phyloP scores from a whole-genome alignment of 2,329 filamentous ascomycete genomes.

The Chrysoporthe cubensis region DNA sequence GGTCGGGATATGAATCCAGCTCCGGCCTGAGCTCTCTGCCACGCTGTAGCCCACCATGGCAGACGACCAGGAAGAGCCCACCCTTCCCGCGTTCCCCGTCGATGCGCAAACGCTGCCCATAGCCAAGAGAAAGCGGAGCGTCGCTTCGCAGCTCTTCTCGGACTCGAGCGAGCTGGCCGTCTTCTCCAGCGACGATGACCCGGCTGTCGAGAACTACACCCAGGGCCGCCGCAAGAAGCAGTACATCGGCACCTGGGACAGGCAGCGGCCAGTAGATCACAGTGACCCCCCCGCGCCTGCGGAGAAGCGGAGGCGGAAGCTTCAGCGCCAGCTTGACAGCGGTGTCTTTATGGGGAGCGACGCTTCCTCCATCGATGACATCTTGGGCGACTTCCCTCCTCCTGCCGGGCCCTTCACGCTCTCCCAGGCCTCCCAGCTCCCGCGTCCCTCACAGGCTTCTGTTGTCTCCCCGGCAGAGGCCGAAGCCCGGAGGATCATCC shows the following conservation, averaged over 20 bases:
- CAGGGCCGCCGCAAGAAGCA: conserved; percentile 62
- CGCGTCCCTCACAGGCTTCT: conserved; percentile 11
- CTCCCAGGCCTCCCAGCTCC: conserved; percentile 14
- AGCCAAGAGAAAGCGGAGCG: conserved; percentile 46
- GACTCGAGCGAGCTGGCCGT: conserved; percentile 73
- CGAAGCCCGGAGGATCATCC: conserved; percentile 51
- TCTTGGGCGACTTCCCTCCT: conserved; percentile 44
- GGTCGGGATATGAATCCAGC: no score
- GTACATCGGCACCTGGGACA: conserved; percentile 71
- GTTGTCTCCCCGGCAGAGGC: conserved; percentile 38
- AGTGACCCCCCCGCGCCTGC: conserved; percentile 29
- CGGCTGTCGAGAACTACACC: conserved; percentile 66
- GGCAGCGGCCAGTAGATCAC: conserved; percentile 51
- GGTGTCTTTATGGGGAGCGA: conserved; percentile 70
- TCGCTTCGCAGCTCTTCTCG: conserved; percentile 45
- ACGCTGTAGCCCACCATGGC: conserved; percentile 36
- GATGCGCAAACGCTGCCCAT: conserved; percentile 43
- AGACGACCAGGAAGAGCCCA: conserved; percentile 47
- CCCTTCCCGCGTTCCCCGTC: conserved; percentile 45
- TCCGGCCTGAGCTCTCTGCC: no score
- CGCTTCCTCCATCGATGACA: conserved; percentile 46
- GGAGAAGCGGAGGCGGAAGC: conserved; percentile 54
- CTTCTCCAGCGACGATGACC: conserved; percentile 75
- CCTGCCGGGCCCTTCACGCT: conserved; percentile 8
- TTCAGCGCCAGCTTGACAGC: conserved; percentile 67